Conservation (phyloP, 345 rosid genomes). For the Aquilaria malaccensis region DNA sequence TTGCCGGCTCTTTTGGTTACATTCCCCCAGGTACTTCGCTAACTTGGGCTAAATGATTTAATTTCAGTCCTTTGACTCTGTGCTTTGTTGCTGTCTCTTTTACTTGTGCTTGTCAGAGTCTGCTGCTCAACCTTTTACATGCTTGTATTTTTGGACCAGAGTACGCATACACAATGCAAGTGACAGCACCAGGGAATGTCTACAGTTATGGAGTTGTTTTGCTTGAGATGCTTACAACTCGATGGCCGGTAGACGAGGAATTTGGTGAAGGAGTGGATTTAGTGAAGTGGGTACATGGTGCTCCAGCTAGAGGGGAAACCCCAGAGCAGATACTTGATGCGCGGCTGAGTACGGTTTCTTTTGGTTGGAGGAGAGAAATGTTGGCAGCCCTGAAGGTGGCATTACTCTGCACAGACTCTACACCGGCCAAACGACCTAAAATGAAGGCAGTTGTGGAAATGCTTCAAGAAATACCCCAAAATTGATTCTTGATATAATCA, state of each 20-base stretch:
- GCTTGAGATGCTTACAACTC: constrained; percentile 82
- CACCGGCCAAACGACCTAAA: constrained; percentile 79
- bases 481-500: constrained; percentile 12
- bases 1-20: constrained; percentile 93
- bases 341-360: constrained; percentile 71
- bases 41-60: background rate
- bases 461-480: constrained; percentile 74
- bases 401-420: constrained; percentile 62
- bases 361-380: constrained; percentile 94
- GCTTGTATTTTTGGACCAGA: constrained; percentile 33
- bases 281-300: constrained; percentile 96
- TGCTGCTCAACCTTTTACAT: background rate
- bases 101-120: background rate
- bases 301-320: constrained; percentile 67
- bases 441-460: constrained; percentile 89
- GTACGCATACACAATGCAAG: constrained; percentile 91
- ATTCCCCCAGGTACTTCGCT: constrained; percentile 79
- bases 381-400: constrained; percentile 92
- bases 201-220: constrained; percentile 94
- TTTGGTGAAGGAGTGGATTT: constrained; percentile 87
- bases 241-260: constrained; percentile 77
- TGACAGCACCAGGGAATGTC: constrained; percentile 90
- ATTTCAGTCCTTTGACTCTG: background rate
- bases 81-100: background rate
- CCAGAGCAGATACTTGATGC: constrained; percentile 79